Evolutionary conservation across 1,284 basidiomycete genomes (phyloP), one percentile per base, ranked within the genome.

Genomic region (Ustilago nuda): DNA sequence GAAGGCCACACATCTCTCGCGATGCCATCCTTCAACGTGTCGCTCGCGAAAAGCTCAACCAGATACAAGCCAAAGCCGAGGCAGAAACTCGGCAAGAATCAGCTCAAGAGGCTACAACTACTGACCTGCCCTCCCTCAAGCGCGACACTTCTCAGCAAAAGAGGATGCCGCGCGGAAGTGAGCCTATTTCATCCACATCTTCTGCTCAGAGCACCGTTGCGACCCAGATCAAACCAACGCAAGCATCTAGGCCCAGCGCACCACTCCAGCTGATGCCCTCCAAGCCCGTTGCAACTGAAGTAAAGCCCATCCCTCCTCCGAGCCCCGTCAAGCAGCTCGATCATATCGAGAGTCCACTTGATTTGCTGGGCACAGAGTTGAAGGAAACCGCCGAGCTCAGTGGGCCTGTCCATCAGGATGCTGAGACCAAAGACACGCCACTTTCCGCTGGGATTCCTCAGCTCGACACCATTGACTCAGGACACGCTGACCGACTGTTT

Each of bases 11-110:
- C 61, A 85, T 85, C 55, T 81, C 84, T 17, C 76, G 82, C 11
- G 83, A 85, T 54, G 71, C 77, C 12, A 80, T 85, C 27, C 78
- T 84, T 19, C 70, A 77, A 63, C 78, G 84, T n/a, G 80, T 84
- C 4, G 82, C 80, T 1, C 56, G 50, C 27, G 76, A 82, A 33
- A 80, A 80, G 68, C 61, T 67, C 41, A 55, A 65, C 41, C 72
- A 74, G 30, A 62, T 60, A 32, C 76, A 78, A 54, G 64, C 67
- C 6, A 66, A 56, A 23, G 37, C 56, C 13, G 56, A 39, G 7
- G 30, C 41, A 1, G 50, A 37, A 4, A 15, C 64, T 8, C 17
- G 15, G 52, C 30, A 56, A 8, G 35, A 13, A 9, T 9, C 37
- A n/a, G 46, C 23, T 27, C 11, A 37, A 35, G n/a, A 15, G 6